These are phyloP conservation scores for Tuctoria greenei DNA, from an alignment of 176 grass and related monocot genomes.

Conservation along the genomic window DNA sequence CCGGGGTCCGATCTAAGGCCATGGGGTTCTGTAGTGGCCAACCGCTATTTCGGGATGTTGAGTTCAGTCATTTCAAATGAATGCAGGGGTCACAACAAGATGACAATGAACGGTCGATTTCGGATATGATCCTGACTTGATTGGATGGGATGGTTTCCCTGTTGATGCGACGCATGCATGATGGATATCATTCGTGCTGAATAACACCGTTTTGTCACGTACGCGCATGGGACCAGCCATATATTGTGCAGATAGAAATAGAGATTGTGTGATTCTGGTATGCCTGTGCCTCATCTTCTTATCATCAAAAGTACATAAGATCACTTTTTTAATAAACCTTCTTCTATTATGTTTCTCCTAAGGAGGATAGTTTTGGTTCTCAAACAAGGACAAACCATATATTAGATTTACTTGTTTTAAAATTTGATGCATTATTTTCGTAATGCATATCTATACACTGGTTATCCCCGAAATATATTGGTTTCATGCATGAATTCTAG, in stretches of 20 bases:
- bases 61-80: slow-evolving; percentile 45
- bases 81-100: slow-evolving; percentile 28
- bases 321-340: too few relatives aligned
- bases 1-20: background rate
- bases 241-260: background rate
- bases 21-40: background rate
- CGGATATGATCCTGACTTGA: slow-evolving; percentile 42
- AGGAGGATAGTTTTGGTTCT: too few relatives aligned
- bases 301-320: background rate
- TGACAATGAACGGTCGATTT: slow-evolving; percentile 54
- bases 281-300: background rate
- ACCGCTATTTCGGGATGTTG: background rate
- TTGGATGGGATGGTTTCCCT: slow-evolving; percentile 36
- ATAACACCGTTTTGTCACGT: slow-evolving; percentile 27
- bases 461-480: too few relatives aligned
- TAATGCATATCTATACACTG: too few relatives aligned
- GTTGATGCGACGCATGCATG: slow-evolving; percentile 35
- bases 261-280: too few relatives aligned
- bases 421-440: too few relatives aligned
- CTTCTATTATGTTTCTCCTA: too few relatives aligned
- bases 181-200: slow-evolving; percentile 20
- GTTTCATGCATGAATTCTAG: too few relatives aligned
- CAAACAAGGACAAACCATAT: too few relatives aligned
- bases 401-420: too few relatives aligned
- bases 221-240: background rate